phyloP scores from a whole-genome alignment of 108 stramenopile species.

The Conticribra guillardii region DNA sequence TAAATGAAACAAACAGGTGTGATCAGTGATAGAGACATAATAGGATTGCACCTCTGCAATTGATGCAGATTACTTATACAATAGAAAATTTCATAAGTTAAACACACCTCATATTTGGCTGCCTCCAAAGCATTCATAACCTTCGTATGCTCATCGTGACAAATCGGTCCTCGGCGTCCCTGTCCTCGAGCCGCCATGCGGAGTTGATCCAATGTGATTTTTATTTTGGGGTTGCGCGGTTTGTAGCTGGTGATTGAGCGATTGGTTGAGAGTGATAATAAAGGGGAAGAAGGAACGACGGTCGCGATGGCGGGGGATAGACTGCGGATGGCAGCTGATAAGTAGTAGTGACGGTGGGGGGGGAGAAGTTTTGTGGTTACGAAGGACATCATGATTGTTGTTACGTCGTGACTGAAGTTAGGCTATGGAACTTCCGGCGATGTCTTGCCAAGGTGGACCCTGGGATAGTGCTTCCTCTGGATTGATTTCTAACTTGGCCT shows the following conservation, averaged over 20 bases:
- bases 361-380: too few species aligned
- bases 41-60: too few species aligned
- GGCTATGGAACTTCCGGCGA: too few species aligned
- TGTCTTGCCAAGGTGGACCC: too few species aligned
- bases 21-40: too few species aligned
- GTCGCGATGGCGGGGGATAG: not conserved
- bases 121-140: slow-evolving; percentile 77
- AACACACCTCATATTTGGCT: slow-evolving; percentile 57
- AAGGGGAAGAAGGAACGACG: not conserved
- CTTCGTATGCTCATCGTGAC: slow-evolving; percentile 73
- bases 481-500: too few species aligned
- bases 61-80: too few species aligned
- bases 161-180: slow-evolving; percentile 46
- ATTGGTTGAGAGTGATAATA: not conserved
- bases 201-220: slow-evolving; percentile 77
- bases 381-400: too few species aligned
- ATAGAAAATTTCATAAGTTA: too few species aligned
- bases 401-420: too few species aligned
- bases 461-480: too few species aligned
- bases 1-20: not conserved
- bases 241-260: not conserved
- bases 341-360: too few species aligned
- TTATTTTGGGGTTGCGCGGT: slow-evolving; percentile 47
- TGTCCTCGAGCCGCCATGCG: slow-evolving; percentile 72
- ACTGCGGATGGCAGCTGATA: not conserved